A percentile compares a stretch with the other conserved stretches of the same genome.
Evolutionary conservation across 2,329 filamentous ascomycete species (phyloP).

Genomic region (Ophiostoma montium): DNA sequence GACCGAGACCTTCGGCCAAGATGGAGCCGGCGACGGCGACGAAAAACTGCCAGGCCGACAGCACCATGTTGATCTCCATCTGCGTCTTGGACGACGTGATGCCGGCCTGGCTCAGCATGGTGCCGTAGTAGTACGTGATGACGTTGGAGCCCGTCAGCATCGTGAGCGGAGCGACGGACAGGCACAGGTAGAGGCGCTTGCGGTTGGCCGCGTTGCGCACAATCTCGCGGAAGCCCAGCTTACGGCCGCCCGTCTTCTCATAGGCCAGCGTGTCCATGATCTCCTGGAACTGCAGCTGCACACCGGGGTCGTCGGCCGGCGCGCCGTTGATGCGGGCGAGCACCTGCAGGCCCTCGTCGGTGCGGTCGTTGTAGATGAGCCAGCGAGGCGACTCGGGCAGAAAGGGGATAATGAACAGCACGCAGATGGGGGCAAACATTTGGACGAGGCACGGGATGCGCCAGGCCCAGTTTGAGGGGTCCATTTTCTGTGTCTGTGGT

Average conservation of each 20-base stretch:
- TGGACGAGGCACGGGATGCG: slow-evolving; percentile 15
- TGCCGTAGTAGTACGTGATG: slow-evolving; percentile 13
- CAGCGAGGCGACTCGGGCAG: slow-evolving; percentile 22
- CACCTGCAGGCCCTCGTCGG: slow-evolving; percentile 19
- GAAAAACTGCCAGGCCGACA: slow-evolving; percentile 14
- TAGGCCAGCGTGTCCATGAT: slow-evolving; percentile 24
- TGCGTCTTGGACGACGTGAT: slow-evolving; percentile 13
- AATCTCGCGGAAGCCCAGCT: slow-evolving; percentile 9
- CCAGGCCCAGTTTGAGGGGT: not conserved
- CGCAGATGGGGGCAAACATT: slow-evolving; percentile 12
- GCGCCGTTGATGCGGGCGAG: slow-evolving; percentile 27
- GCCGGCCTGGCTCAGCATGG: slow-evolving; percentile 11
- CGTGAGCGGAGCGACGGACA: slow-evolving; percentile 15
- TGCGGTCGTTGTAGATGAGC: slow-evolving; percentile 20
- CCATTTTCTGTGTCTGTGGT: not conserved
- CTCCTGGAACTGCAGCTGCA: slow-evolving; percentile 25
- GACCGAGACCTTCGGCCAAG: slow-evolving; percentile 14
- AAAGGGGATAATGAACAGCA: slow-evolving; percentile 10
- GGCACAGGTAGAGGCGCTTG: slow-evolving; percentile 5
- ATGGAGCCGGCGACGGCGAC: slow-evolving; percentile 13
- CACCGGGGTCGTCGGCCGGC: slow-evolving; percentile 20
- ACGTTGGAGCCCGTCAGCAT: slow-evolving; percentile 10
- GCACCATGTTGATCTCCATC: slow-evolving; percentile 14
- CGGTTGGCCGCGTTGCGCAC: slow-evolving; percentile 7
- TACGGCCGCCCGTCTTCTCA: slow-evolving; percentile 9